These are phyloP conservation scores for Fistulifera pelliculosa DNA, from an alignment of 108 stramenopile genomes.

Conservation along the genomic window DNA sequence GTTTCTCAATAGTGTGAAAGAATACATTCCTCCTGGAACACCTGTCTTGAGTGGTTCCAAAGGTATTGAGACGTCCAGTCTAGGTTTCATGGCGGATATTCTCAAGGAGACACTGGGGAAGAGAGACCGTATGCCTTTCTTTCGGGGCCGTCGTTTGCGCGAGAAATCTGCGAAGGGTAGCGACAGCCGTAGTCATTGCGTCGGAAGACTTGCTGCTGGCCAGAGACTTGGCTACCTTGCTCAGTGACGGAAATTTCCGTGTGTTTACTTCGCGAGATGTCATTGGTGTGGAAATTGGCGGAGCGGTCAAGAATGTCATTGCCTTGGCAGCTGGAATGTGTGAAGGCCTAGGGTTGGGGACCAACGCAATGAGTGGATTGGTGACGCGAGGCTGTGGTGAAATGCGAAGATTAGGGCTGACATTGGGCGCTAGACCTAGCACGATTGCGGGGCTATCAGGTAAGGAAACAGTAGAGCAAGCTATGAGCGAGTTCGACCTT, in stretches of 20 bases:
- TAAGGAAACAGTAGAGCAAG: conserved; percentile 29
- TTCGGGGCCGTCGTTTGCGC: conserved; percentile 92
- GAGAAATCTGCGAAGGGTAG: conserved; percentile 90
- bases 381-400: conserved; percentile 94
- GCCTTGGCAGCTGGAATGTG: conserved; percentile 97
- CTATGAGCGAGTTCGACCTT: not conserved
- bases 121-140: conserved; percentile 87
- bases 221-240: conserved; percentile 74
- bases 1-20: conserved; percentile 60
- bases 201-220: conserved; percentile 84
- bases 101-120: conserved; percentile 66
- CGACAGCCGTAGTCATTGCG: conserved; percentile 93
- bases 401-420: conserved; percentile 87
- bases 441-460: conserved; percentile 88
- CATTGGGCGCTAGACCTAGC: conserved; percentile 80
- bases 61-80: conserved; percentile 87
- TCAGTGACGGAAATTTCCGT: conserved; percentile 77
- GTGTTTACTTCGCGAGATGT: conserved; percentile 87
- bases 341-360: conserved; percentile 92
- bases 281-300: conserved; percentile 94
- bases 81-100: conserved; percentile 93
- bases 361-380: conserved; percentile 93
- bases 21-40: conserved; percentile 55
- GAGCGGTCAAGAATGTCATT: conserved; percentile 96
- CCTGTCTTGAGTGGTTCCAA: conserved; percentile 78